Base-by-base conservation (phyloP, 148 eudicot genomes). In the Cornus controversa region DNA sequence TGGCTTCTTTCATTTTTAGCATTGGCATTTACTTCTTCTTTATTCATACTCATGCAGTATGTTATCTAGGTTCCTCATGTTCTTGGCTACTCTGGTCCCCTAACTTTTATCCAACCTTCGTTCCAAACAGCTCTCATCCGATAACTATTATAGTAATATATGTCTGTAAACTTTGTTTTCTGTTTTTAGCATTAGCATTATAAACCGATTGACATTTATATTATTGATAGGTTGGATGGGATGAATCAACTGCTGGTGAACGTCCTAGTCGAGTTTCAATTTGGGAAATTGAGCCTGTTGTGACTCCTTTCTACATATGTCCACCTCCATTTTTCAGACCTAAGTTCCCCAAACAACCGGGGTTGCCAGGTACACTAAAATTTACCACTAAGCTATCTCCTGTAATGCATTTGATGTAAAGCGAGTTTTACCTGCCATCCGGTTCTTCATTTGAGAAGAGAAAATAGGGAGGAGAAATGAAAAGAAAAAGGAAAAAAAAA, bases 321-420 rank as follows among this genome's bases (percentile, higher is more conserved):
- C 99, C 99, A 40, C 99, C 99, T 29, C 99, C 99, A 67, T 95
- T 91, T 77, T 93, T 93, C 79, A 85, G 99, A 77, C 99, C 96
- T 24, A 95, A 93, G 88, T 93, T 95, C 72, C 86, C 89, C 20
- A 91, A 83, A 80, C 92, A 89, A 50, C 90, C 99, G 57, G 95
- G 98, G 47, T 71, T 92, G 67, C 89, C 93, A 82, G 98, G 99
- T 96, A 83, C 71, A 76, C 78, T 58, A 63, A 29, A 6, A 27
- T 62, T 47, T 27, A 28, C 54, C 6, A 36, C 69, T 40, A 13
- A 79, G 50, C 28, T 72, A n/a, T 66, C 70, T 24, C 26, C 20
- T 68, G 57, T 29, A 37, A 16, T 72, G 47, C 29, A 16, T 54
- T 29, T n/a, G 45, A 72, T 53, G 15, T 72, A 29, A 72, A 57